Base-by-base conservation (phyloP, 176 grass and related monocot genomes). In the Carex kokanica region DNA sequence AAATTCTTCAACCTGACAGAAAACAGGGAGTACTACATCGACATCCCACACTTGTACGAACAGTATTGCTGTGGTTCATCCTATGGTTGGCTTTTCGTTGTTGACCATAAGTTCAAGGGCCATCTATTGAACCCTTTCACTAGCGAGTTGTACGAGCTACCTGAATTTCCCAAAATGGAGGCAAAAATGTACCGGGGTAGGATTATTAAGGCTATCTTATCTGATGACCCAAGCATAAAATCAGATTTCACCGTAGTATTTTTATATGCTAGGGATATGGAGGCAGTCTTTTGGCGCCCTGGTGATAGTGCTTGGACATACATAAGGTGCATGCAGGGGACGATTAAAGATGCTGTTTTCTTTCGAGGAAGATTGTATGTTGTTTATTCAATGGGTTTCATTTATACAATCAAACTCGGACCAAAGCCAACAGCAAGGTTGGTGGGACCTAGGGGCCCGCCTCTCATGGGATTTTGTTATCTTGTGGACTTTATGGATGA, bases 1-100 rank as follows among this genome's bases (percentile, higher is more conserved):
- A 81, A 81, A 34, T 81, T 81, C 29, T 81, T 81, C 29, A 81
- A 81, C 60, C n/a, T 81, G 7, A 58, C 56, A 21, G 79, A 81
- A 81, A 47, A 81, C 34, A 62, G n/a, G 54, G 49, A 55, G 32
- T 81, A 81, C 79, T 64, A 15, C 10, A 61, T 81, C 10, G 79
- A 81, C 54, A 60, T 64, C 79, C 79, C 79, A 10, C 24, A 64
- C 25, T 62, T 81, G 36, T 81, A 81, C 13, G 27, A 29, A 4
- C 54, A 64, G 32, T 32, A 59, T 13, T 34, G 49, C 1, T 64
- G 29, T 41, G 79, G 79, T 20, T 81, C 79, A 6, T 81, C 79
- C 14, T 21, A 61, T 64, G 79, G 79, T 34, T 81, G 79, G 79
- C 79, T 81, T 81, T 81, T 81, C 25, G 64, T 23, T 15, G 57